Evolutionary conservation across 257 asterid genomes (phyloP).

Genomic region (Asclepias syriaca): DNA sequence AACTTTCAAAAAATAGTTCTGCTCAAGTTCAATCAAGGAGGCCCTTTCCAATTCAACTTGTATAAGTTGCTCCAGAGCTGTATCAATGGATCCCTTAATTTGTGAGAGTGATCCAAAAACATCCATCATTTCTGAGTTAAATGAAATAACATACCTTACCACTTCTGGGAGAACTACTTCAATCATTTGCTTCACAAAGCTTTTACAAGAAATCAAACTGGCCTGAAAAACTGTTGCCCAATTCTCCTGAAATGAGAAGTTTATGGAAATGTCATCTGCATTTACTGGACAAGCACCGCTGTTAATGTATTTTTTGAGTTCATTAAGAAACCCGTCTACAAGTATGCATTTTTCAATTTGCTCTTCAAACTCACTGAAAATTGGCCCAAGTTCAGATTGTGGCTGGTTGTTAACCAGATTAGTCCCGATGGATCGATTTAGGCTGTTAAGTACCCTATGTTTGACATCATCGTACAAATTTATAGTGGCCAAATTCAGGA

Average conservation of each 20-base stretch:
- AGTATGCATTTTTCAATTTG: constrained; percentile 77
- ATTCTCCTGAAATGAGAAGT: constrained; percentile 30
- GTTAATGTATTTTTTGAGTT: constrained; percentile 46
- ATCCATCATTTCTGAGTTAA: constrained; percentile 73
- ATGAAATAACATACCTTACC: constrained; percentile 62
- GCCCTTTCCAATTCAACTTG: constrained; percentile 85
- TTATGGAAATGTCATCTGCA: constrained; percentile 33
- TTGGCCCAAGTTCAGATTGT: constrained; percentile 49
- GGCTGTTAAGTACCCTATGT: constrained; percentile 37
- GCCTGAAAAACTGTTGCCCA: constrained; percentile 66
- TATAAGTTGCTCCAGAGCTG: constrained; percentile 83
- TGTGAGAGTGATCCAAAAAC: constrained; percentile 80
- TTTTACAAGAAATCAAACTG: constrained; percentile 56
- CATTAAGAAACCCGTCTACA: constrained; percentile 59
- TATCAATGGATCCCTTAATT: constrained; percentile 76
- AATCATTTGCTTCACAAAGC: constrained; percentile 47
- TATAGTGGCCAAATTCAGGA: constrained; percentile 51
- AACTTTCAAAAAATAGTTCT: constrained; percentile 81
- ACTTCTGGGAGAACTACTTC: constrained; percentile 72
- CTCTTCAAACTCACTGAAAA: constrained; percentile 65
- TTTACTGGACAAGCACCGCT: constrained; percentile 31
- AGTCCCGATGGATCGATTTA: constrained; percentile 41
- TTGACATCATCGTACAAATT: constrained; percentile 58
- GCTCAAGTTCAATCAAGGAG: constrained; percentile 78
- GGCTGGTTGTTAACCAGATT: constrained; percentile 30